phyloP scores from a whole-genome alignment of 805 yeast species.

The Soucietia sequanensis region DNA sequence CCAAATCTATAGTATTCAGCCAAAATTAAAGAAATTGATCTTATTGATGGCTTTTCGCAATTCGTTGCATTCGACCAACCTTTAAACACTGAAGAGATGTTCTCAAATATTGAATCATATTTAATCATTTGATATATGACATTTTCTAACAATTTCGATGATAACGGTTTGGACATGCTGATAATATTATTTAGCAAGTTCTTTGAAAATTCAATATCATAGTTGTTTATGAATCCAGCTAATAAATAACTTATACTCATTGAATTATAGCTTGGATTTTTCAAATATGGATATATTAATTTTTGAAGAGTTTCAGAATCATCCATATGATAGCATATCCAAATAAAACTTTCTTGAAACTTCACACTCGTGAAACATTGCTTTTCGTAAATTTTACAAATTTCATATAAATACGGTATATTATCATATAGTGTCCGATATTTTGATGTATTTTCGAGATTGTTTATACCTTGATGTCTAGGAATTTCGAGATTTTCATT shows the following conservation, averaged over 20 bases:
- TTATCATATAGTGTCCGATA: constrained; percentile 9
- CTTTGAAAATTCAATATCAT: constrained; percentile 32
- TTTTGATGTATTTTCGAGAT: constrained; percentile 1
- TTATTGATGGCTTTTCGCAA: constrained; percentile 23
- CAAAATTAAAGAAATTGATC: constrained; percentile 23
- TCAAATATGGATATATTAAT: constrained; percentile 19
- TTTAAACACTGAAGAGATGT: constrained; percentile 17
- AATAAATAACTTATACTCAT: constrained; percentile 27
- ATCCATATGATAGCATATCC: constrained; percentile 36
- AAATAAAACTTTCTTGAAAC: constrained; percentile 26
- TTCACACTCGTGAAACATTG: constrained; percentile 9
- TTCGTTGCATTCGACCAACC: constrained; percentile 26
- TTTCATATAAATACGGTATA: constrained; percentile 20
- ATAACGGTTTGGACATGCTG: constrained; percentile 19
- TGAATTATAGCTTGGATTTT: constrained; percentile 17
- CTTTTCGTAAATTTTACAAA: constrained; percentile 18
- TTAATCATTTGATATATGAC: constrained; percentile 21
- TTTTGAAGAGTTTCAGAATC: constrained; percentile 23
- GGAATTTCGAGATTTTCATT: neutral
- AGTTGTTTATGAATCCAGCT: constrained; percentile 28
- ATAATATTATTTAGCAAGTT: constrained; percentile 21
- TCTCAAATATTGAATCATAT: constrained; percentile 32
- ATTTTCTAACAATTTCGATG: constrained; percentile 24
- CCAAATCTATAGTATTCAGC: constrained; percentile 31
- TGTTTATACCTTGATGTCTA: neutral